Evolutionary conservation across 2,329 filamentous ascomycete genomes (phyloP), one percentile per base, ranked within the genome.

Genomic region (Stemphylium beticola): DNA sequence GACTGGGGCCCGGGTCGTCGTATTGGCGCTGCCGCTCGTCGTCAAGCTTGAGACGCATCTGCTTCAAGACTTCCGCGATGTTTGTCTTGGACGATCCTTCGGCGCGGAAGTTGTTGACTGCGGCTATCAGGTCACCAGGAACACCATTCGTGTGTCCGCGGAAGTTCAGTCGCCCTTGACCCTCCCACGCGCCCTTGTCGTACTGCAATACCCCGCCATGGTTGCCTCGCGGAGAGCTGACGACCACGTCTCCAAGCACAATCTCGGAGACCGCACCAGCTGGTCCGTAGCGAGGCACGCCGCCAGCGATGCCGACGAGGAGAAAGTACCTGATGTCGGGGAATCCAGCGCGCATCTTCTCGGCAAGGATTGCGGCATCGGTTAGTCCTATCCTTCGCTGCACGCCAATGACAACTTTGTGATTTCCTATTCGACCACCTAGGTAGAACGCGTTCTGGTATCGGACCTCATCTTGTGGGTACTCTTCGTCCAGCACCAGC

Each of bases 401-500:
- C 15, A 53, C 48, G 1, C 47, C 54, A 42, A 62, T 53, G 11
- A 62, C 52, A 18, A 61, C 44, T 5, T 62, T 42, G 32, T 62
- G 58, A 12, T 50, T 14, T 11, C 60, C 47, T 11, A 60, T 58
- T n/a, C 34, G 32, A 18, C 60, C 54, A 8, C 53, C 57, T 4
- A 49, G 29, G 31, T 60, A 62, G 46, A 43, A 48, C 1, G 18
- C 15, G 15, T 18, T 33, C 4, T 58, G 7, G 9, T 50, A 14
- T 14, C 40, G 48, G 5, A 61, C 45, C 12, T 57, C 42, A 6
- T 45, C 55, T 37, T 56, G 36, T 7, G 37, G 43, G 17, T 74
- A 64, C 20, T 60, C 46, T 12, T 60, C 52, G 45, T 76, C 72
- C 0, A 76, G 61, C 60, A 73, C 62, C 2, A 60, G 62, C 31